Percentiles rank a stretch among this genome's conserved stretches.
Evolutionary conservation across 805 yeast species (phyloP).

Genomic region (Hanseniaspora occidentalis): DNA sequence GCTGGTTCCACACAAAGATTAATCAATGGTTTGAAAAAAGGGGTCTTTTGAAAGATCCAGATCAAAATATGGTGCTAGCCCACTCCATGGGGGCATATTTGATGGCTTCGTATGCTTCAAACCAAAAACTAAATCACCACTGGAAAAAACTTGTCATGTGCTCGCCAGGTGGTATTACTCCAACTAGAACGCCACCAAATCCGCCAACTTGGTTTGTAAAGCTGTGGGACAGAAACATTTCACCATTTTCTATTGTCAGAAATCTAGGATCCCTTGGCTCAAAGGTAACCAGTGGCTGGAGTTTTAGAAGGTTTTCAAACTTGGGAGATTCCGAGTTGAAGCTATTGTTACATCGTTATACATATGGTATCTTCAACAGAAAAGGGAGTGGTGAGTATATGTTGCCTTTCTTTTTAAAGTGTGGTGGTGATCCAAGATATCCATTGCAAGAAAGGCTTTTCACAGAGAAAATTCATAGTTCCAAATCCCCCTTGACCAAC

Average conservation of each 20-base stretch:
- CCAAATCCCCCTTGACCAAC: slow-evolving; percentile 19
- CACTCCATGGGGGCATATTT: slow-evolving; percentile 91
- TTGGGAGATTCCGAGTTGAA: slow-evolving; percentile 28
- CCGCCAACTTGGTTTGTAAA: slow-evolving; percentile 69
- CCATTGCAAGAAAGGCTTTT: slow-evolving; percentile 38
- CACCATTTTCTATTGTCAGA: slow-evolving; percentile 77
- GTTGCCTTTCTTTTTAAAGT: slow-evolving; percentile 68
- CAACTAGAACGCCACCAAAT: slow-evolving; percentile 26
- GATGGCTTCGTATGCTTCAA: slow-evolving; percentile 52
- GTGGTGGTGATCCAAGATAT: slow-evolving; percentile 81
- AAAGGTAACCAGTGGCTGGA: slow-evolving; percentile 79
- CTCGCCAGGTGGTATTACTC: slow-evolving; percentile 80
- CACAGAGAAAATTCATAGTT: slow-evolving; percentile 3
- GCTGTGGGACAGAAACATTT: slow-evolving; percentile 76
- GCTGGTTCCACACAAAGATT: slow-evolving; percentile 40
- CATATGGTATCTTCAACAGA: slow-evolving; percentile 75
- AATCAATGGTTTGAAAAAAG: slow-evolving; percentile 26
- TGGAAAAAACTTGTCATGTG: slow-evolving; percentile 63
- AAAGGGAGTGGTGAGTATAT: slow-evolving; percentile 91
- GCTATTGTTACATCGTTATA: slow-evolving; percentile 54
- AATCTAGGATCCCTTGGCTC: slow-evolving; percentile 76
- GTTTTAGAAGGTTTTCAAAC: slow-evolving; percentile 61
- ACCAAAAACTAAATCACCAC: slow-evolving; percentile 34
- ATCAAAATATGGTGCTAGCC: slow-evolving; percentile 50
- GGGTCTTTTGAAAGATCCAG: slow-evolving; percentile 14